phyloP scores from a whole-genome alignment of 495 filamentous ascomycete species.

The Glonium stellatum region DNA sequence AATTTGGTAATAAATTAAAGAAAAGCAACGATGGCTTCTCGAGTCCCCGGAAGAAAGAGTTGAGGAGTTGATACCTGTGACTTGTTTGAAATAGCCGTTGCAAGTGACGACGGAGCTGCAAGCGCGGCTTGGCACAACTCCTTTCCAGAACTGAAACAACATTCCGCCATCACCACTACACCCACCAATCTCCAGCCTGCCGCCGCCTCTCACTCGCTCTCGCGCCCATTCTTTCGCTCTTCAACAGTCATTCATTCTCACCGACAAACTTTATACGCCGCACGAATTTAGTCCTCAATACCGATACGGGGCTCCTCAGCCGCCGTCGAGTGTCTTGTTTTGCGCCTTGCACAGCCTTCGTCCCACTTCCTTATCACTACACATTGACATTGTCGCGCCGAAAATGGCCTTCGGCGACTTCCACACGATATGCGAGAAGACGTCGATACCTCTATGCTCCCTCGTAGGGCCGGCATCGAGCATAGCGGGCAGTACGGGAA shows the following conservation, averaged over 20 bases:
- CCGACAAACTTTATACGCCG: neutral
- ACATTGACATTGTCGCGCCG: neutral
- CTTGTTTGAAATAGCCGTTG: too few species aligned
- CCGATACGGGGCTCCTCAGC: neutral
- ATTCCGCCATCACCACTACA: too few species aligned
- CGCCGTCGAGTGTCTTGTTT: neutral
- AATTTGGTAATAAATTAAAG: too few species aligned
- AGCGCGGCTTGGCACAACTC: too few species aligned
- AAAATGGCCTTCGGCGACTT: conserved; percentile 89
- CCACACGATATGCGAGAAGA: conserved; percentile 74
- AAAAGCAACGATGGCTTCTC: too few species aligned
- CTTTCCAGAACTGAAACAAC: too few species aligned
- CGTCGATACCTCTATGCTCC: conserved; percentile 78
- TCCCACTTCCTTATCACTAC: neutral
- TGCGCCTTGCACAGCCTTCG: neutral
- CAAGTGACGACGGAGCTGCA: too few species aligned
- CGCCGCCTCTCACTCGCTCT: neutral
- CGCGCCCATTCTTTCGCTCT: neutral
- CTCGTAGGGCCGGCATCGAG: conserved; percentile 63
- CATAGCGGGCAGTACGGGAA: conserved; percentile 64
- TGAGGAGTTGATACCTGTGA: too few species aligned
- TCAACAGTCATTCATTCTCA: neutral
- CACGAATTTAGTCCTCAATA: neutral
- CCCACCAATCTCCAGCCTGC: too few species aligned
- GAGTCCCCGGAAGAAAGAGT: too few species aligned